A percentile compares a stretch with the other conserved stretches of the same genome.
phyloP scores from a whole-genome alignment of 139 green algal species.

The Asterochloris erici region DNA sequence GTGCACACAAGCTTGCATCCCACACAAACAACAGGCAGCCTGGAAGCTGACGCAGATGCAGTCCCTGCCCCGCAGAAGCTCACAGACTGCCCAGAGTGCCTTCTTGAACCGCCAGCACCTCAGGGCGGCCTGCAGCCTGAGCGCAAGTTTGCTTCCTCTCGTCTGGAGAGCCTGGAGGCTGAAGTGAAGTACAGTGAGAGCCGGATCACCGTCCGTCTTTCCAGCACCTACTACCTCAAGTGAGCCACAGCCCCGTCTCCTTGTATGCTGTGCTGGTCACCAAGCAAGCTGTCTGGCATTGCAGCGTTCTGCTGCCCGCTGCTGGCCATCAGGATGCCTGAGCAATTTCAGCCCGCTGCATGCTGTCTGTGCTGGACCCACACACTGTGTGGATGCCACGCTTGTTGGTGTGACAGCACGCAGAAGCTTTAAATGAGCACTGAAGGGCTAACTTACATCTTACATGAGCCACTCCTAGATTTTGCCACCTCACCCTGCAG shows the following conservation, averaged over 20 bases:
- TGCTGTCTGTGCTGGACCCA: too few relatives aligned
- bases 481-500: too few relatives aligned
- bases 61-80: slow-evolving; percentile 9
- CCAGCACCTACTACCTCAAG: slow-evolving; percentile 22
- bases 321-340: too few relatives aligned
- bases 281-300: neutral
- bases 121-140: neutral
- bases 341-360: too few relatives aligned
- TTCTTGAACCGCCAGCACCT: slow-evolving; percentile 30
- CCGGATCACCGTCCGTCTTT: slow-evolving; percentile 34
- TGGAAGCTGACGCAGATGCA: neutral
- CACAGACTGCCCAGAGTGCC: slow-evolving; percentile 41
- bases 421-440: too few relatives aligned
- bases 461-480: too few relatives aligned
- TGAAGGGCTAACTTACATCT: too few relatives aligned
- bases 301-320: neutral
- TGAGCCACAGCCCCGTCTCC: neutral
- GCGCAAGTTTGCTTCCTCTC: slow-evolving; percentile 19
- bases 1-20: neutral
- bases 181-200: slow-evolving; percentile 45
- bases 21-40: neutral
- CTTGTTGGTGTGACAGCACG: too few relatives aligned
- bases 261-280: neutral
- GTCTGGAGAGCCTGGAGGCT: slow-evolving; percentile 32
- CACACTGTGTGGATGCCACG: too few relatives aligned